Percentiles rank a stretch among this genome's conserved stretches.
These are phyloP conservation scores for Hymenoscyphus albidus DNA, from an alignment of 2,329 filamentous ascomycete species.

Conservation along the genomic window DNA sequence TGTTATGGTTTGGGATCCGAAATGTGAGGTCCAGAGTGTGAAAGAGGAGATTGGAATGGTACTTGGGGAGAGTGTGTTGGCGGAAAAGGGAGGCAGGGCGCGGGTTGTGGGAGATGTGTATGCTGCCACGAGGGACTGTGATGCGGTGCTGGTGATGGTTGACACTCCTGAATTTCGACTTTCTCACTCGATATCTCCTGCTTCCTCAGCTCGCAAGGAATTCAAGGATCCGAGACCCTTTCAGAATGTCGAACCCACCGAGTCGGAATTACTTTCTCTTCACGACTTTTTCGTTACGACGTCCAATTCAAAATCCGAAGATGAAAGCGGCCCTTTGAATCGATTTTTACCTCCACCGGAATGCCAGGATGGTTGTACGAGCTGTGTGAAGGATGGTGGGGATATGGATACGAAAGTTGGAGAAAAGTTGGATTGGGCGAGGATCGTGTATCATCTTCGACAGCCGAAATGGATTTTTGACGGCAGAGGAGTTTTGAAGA, in stretches of 20 bases:
- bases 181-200: conserved; percentile 9
- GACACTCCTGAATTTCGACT: conserved; percentile 51
- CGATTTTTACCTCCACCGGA: conserved; percentile 24
- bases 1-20: conserved; percentile 66
- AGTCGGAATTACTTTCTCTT: conserved; percentile 23
- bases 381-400: conserved; percentile 33
- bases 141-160: conserved; percentile 48
- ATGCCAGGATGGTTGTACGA: conserved; percentile 34
- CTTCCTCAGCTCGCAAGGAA: not conserved
- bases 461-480: conserved; percentile 49
- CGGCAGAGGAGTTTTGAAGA: conserved; percentile 37
- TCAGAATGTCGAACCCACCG: conserved; percentile 20
- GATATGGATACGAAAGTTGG: conserved; percentile 30
- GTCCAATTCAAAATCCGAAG: not conserved
- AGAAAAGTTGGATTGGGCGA: conserved; percentile 41
- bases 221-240: conserved; percentile 27
- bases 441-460: conserved; percentile 42
- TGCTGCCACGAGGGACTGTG: conserved; percentile 42
- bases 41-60: conserved; percentile 38
- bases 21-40: conserved; percentile 40
- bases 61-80: conserved; percentile 30
- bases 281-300: conserved; percentile 16
- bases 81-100: conserved; percentile 34
- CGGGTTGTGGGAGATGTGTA: conserved; percentile 43
- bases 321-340: conserved; percentile 25